These are phyloP conservation scores for Beauveria brongniartii DNA, from an alignment of 2,329 filamentous ascomycete species.

Conservation along the genomic window DNA sequence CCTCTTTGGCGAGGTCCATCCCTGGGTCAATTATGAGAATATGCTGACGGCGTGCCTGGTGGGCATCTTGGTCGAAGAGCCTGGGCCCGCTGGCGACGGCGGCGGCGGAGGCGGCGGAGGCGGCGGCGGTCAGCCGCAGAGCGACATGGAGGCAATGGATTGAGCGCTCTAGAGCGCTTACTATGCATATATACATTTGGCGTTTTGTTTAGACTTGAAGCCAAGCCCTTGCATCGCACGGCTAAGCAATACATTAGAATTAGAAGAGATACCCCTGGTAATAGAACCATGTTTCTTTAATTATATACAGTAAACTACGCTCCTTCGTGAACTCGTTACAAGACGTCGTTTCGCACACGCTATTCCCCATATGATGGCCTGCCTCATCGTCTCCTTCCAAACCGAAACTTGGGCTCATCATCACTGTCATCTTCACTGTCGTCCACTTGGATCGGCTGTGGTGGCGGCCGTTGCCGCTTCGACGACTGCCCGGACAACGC, in stretches of 20 bases:
- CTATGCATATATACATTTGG: neutral
- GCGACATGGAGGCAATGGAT: conserved; percentile 55
- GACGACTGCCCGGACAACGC: conserved; percentile 22
- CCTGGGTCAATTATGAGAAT: conserved; percentile 65
- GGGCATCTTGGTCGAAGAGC: conserved; percentile 54
- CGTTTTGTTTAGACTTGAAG: neutral
- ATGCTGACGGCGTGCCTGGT: conserved; percentile 58
- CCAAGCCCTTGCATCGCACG: neutral
- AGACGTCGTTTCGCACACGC: neutral
- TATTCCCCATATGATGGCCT: neutral
- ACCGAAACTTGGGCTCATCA: conserved; percentile 49
- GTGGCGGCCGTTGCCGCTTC: conserved; percentile 16
- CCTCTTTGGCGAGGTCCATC: conserved; percentile 59
- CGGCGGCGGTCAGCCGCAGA: conserved; percentile 25
- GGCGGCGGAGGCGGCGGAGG: conserved; percentile 22
- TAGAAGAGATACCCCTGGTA: conserved; percentile 4
- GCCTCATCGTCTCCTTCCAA: conserved; percentile 40
- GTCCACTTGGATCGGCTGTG: conserved; percentile 26
- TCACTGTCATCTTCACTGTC: conserved; percentile 44
- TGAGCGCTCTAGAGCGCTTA: conserved; percentile 18
- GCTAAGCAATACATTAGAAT: neutral
- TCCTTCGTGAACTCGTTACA: neutral
- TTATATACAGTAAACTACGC: neutral
- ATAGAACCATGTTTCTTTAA: neutral
- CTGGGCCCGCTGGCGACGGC: conserved; percentile 28